Evolutionary conservation across 345 rosid genomes (phyloP), one percentile per base, ranked within the genome.

Genomic region (Eutrema japonicum): DNA sequence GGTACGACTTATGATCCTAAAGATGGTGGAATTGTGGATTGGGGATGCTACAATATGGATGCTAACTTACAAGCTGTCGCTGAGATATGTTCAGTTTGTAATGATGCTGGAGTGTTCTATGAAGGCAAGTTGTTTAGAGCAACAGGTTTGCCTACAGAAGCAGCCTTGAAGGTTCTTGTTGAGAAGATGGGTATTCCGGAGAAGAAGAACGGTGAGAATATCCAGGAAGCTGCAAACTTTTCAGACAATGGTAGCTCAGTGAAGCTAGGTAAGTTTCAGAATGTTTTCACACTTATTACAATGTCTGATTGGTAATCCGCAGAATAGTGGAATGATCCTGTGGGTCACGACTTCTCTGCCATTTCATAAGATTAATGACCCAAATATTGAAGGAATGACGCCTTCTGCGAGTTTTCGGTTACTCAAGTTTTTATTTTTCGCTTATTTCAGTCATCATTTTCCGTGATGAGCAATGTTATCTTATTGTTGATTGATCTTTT

Each of bases 1-100:
- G 98, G 98, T 48, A 91, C 98, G n/a, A 91, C 98, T 73, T 93
- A 88, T 79, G 89, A 93, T 85, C 98, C 98, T 11, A 86, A 82
- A 77, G 98, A 93, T 64, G 98, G 98, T 22, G 85, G 85, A 46
- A 93, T 93, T 78, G 86, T 85, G 66, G 97, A 89, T 56, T 93
- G 98, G 98, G 83, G 78, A 16, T 82, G 88, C 73, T 83, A 83
- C 69, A 89, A 87, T 48, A 88, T 90, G 96, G 98, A 91, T 79
- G 89, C 88, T 71, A 91, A 91, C 79, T 83, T 93, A 70, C 90
- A 93, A 81, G 85, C 89, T 40, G 78, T 91, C 72, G 96, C 96
- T 53, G 90, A 93, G 76, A 83, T 88, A 70, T 89, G 91, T 80
- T 92, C 97, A 7, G 68, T 93, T 58, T 93, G 97, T 81, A 91